These are phyloP conservation scores for Fomitopsis serialis DNA, from an alignment of 768 basidiomycete species.

Conservation along the genomic window DNA sequence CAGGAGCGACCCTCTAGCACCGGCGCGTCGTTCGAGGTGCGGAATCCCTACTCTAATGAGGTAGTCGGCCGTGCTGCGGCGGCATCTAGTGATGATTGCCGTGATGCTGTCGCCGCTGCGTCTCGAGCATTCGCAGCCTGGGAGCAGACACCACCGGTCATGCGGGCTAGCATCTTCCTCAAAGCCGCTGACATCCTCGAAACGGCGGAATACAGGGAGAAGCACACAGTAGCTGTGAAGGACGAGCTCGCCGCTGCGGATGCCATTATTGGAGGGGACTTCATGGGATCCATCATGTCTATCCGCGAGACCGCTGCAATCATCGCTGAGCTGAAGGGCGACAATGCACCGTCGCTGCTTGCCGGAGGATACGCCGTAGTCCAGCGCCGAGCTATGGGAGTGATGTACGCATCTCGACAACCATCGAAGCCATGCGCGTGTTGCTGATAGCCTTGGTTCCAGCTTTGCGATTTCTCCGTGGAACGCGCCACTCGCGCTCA, in stretches of 20 bases:
- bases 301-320: conserved; percentile 31
- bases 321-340: conserved; percentile 35
- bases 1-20: conserved; percentile 29
- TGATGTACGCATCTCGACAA: not conserved
- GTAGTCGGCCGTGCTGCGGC: conserved; percentile 26
- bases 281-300: conserved; percentile 14
- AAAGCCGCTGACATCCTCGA: conserved; percentile 41
- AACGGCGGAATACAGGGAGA: conserved; percentile 35
- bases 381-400: conserved; percentile 16
- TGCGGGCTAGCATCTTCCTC: conserved; percentile 40
- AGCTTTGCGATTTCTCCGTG: conserved; percentile 52
- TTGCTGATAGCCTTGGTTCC: not conserved
- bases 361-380: conserved; percentile 40
- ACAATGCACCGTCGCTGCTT: conserved; percentile 35
- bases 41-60: conserved; percentile 35
- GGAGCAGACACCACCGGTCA: conserved; percentile 33
- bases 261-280: conserved; percentile 20
- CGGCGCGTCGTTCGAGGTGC: conserved; percentile 39
- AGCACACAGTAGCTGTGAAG: conserved; percentile 25
- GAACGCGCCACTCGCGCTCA: conserved; percentile 46
- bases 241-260: conserved; percentile 35
- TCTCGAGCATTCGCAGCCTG: conserved; percentile 41
- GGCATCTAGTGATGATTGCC: conserved; percentile 35
- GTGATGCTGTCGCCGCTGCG: conserved; percentile 40
- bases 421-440: not conserved